These are phyloP conservation scores for Amanita polypyramis DNA, from an alignment of 768 basidiomycete species.

Conservation along the genomic window DNA sequence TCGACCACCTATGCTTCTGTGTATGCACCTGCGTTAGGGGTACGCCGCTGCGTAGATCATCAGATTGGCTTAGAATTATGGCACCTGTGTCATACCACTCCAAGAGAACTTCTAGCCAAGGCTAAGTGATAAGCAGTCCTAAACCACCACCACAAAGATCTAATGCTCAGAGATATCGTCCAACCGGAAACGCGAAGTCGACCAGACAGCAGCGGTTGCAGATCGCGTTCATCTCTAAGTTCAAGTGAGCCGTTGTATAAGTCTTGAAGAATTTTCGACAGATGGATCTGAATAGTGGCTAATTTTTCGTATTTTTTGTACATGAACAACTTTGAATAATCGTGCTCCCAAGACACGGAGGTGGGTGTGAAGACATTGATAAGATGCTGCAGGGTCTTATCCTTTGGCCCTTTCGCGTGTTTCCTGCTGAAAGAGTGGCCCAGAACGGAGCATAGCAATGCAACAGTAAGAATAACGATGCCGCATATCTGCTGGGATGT, in stretches of 20 bases:
- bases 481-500: too few relatives aligned
- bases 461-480: too few relatives aligned
- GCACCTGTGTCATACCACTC: background rate
- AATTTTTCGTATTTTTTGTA: background rate
- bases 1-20: too few relatives aligned
- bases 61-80: background rate
- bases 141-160: conserved; percentile 1
- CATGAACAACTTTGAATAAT: background rate
- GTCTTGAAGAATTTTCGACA: background rate
- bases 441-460: too few relatives aligned
- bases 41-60: background rate
- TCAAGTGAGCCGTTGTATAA: conserved; percentile 2
- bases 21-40: too few relatives aligned
- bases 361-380: background rate
- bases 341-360: conserved; percentile 6
- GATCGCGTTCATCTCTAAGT: conserved; percentile 1
- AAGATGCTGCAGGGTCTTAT: background rate
- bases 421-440: background rate
- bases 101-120: background rate
- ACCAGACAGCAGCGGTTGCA: conserved; percentile 1
- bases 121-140: background rate
- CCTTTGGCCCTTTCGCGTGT: background rate
- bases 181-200: background rate
- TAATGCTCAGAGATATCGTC: background rate
- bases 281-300: background rate